A percentile compares a stretch with the other conserved stretches of the same genome.
These are phyloP conservation scores for Rutstroemia sp. DNA, from an alignment of 2,329 filamentous ascomycete genomes.

Conservation along the genomic window DNA sequence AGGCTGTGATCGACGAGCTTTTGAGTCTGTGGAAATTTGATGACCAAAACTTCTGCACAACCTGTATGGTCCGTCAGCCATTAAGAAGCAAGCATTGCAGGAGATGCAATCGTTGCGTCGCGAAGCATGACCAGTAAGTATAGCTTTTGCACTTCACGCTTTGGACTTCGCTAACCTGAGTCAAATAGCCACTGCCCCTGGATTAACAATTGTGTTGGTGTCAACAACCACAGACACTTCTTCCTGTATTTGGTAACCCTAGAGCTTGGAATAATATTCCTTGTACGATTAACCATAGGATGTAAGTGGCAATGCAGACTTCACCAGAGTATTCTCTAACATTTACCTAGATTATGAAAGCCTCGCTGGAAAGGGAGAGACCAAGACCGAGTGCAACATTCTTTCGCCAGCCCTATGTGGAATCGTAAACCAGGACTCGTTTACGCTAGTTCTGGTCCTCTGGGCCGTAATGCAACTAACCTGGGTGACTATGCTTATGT, in stretches of 20 bases:
- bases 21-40: constrained; percentile 84
- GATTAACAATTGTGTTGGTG: constrained; percentile 92
- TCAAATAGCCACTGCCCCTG: constrained; percentile 79
- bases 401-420: constrained; percentile 70
- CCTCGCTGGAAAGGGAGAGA: constrained; percentile 44
- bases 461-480: constrained; percentile 82
- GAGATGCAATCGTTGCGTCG: constrained; percentile 83
- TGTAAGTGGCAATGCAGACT: constrained; percentile 45
- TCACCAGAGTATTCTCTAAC: constrained; percentile 21
- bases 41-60: constrained; percentile 86
- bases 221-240: constrained; percentile 96
- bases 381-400: constrained; percentile 59
- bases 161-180: neutral
- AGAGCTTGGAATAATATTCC: constrained; percentile 64
- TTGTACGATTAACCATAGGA: constrained; percentile 64
- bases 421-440: constrained; percentile 72
- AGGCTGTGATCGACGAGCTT: constrained; percentile 80
- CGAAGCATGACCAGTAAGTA: constrained; percentile 89
- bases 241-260: constrained; percentile 80
- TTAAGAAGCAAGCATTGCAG: constrained; percentile 94
- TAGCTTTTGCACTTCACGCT: neutral
- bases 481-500: constrained; percentile 95
- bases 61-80: constrained; percentile 90
- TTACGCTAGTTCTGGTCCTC: constrained; percentile 68
- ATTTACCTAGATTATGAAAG: constrained; percentile 51